Evolutionary conservation across 2,329 filamentous ascomycete species (phyloP), one percentile per base, ranked within the genome.

Genomic region (Grosmannia clavigera): DNA sequence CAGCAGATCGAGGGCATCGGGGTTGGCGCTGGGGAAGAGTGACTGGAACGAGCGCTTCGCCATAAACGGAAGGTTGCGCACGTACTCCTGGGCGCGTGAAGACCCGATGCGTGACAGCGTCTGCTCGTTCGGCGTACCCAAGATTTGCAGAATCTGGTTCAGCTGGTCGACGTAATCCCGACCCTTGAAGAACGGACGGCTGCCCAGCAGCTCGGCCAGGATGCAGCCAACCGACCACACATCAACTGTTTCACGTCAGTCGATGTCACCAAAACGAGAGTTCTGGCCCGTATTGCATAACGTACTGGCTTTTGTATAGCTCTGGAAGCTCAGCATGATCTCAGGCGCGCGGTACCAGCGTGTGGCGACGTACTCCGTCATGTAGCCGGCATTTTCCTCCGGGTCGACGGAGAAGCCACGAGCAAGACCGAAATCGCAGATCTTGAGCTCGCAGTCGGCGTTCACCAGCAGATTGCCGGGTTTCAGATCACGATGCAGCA

Each of bases 291-390:
- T 14, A 16, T 43, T 2, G n/a, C 16, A n/a, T 6, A 16, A 92
- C 92, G 61, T 84, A 97, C 94, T 99, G 67, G 94, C 94, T 90
- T 99, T 99, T 69, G 94, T 99, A 75, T 99, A 99, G 78, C 91
- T 96, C 76, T 97, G 92, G 83, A 99, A 99, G 78, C 91, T 96
- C 74, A 99, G 78, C 94, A 99, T 99, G 68, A 99, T 99, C 75
- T 99, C 94, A 5, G 94, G 94, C 3, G 94, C 94, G 75, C 81
- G 80, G 69, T 84, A 99, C 94, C 94, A 99, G 77, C 94, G 83
- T 58, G 94, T 99, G 57, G 94, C 94, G 60, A 99, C 94, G 70
- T 99, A 99, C 76, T 99, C 94, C 12, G 94, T 99, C 94, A 99
- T 97, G 76, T 97, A 99, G 27, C 94, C 94, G 22, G 94, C 94